phyloP scores from a whole-genome alignment of 2,329 filamentous ascomycete genomes.

The Penicillium sp. region DNA sequence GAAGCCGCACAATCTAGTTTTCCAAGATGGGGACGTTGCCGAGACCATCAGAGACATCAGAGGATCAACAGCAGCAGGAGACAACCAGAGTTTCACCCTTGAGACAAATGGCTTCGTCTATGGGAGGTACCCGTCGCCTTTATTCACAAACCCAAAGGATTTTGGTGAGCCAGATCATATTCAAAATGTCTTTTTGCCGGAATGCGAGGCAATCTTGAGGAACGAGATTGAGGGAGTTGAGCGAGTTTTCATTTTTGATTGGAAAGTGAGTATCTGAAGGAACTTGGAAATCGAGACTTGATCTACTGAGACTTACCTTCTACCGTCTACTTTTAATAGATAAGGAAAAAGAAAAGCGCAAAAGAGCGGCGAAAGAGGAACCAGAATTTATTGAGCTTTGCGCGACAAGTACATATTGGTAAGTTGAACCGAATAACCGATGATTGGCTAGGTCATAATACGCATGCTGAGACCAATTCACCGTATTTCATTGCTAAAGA shows the following conservation, averaged over 20 bases:
- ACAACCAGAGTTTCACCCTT: background rate
- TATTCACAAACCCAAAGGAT: background rate
- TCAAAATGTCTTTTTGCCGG: conserved; percentile 7
- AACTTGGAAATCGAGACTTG: background rate
- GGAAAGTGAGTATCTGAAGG: conserved; percentile 1
- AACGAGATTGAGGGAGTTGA: conserved; percentile 6
- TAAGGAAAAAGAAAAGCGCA: conserved; percentile 9
- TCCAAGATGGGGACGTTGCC: background rate
- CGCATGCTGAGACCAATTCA: background rate
- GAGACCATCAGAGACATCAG: background rate
- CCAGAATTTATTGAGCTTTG: conserved; percentile 3
- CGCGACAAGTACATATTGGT: conserved; percentile 9
- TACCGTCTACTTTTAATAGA: background rate
- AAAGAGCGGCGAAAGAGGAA: conserved; percentile 9
- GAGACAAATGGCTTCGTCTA: background rate
- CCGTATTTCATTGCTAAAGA: background rate
- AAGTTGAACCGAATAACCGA: background rate
- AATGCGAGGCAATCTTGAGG: conserved; percentile 8
- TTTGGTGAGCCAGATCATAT: conserved; percentile 3
- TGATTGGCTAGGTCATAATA: too few relatives aligned
- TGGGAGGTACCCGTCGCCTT: background rate
- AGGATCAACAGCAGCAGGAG: background rate
- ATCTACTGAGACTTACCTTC: background rate
- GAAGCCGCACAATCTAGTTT: background rate
- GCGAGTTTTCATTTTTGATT: conserved; percentile 7